Evolutionary conservation across 2,329 filamentous ascomycete species (phyloP).

Genomic region (Polytolypa hystricis): DNA sequence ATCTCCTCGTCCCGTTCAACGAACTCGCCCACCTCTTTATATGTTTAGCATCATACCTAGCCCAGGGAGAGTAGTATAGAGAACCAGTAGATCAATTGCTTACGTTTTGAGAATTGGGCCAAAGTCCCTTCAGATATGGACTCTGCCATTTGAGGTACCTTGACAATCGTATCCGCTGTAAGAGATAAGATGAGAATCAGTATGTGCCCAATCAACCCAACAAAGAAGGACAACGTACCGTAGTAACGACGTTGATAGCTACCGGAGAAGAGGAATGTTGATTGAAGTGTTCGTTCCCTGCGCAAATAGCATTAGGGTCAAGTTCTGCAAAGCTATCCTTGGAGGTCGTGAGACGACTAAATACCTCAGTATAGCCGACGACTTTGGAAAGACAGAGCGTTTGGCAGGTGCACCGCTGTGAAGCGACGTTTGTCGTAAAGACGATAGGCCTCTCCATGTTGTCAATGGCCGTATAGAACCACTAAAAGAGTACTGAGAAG

Average conservation of each 20-base stretch:
- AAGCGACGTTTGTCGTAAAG: not conserved
- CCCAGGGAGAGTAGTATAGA: not conserved
- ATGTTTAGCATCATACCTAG: conserved; percentile 1
- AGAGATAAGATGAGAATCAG: not conserved
- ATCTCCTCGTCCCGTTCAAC: conserved; percentile 96
- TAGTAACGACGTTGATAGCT: not conserved
- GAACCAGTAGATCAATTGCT: conserved; percentile 18
- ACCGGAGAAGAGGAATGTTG: too few species aligned
- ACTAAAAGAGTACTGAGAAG: conserved; percentile 6
- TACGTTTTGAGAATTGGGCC: conserved; percentile 84
- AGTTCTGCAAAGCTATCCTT: too few species aligned
- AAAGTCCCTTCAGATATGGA: conserved; percentile 96
- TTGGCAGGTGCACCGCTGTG: conserved; percentile 1
- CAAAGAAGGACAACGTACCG: conserved; percentile 1
- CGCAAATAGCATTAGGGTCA: too few species aligned
- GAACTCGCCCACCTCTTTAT: conserved; percentile 68
- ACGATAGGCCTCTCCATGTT: conserved; percentile 2
- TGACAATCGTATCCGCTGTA: conserved; percentile 68
- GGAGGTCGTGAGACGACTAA: too few species aligned
- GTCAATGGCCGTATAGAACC: not conserved
- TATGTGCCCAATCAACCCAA: not conserved
- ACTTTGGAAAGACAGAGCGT: not conserved
- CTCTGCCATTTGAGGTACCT: conserved; percentile 97
- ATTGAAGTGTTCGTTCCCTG: too few species aligned
- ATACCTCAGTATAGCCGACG: conserved; percentile 1